Percentiles rank a stretch among this genome's conserved stretches.
phyloP scores from a whole-genome alignment of 2,329 filamentous ascomycete genomes.

The Zymoseptoria brevis region DNA sequence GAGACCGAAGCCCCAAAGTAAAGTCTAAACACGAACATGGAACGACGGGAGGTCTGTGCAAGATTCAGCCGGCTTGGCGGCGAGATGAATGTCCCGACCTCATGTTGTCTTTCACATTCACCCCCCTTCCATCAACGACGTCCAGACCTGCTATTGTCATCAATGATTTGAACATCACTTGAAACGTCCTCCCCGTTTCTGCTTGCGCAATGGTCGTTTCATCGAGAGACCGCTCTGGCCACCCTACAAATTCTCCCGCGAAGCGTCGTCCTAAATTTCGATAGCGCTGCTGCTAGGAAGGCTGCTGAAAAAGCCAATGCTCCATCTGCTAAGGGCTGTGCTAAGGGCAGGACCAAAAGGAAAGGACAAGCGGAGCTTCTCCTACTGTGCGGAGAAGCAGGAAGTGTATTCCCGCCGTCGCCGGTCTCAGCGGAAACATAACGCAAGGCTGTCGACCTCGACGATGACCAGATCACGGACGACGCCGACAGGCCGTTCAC shows the following conservation, averaged over 20 bases:
- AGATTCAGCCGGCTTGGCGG: no score
- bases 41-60: no score
- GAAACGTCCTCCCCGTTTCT: neutral
- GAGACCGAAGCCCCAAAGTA: no score
- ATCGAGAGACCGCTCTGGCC: neutral
- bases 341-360: neutral
- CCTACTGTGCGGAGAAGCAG: neutral
- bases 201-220: neutral
- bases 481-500: neutral
- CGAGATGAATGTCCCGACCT: no score
- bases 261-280: neutral
- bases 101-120: no score
- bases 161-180: neutral
- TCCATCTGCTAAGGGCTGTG: neutral
- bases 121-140: no score
- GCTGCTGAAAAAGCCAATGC: neutral
- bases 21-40: no score
- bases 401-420: neutral
- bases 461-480: neutral
- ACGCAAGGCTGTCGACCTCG: neutral
- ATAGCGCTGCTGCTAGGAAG: neutral
- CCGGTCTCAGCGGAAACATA: neutral
- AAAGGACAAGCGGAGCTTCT: neutral
- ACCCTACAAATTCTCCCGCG: neutral
- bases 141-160: neutral